Evolutionary conservation across 1,284 basidiomycete species (phyloP), one percentile per base, ranked within the genome.

Genomic region (Leccinum solheimii): DNA sequence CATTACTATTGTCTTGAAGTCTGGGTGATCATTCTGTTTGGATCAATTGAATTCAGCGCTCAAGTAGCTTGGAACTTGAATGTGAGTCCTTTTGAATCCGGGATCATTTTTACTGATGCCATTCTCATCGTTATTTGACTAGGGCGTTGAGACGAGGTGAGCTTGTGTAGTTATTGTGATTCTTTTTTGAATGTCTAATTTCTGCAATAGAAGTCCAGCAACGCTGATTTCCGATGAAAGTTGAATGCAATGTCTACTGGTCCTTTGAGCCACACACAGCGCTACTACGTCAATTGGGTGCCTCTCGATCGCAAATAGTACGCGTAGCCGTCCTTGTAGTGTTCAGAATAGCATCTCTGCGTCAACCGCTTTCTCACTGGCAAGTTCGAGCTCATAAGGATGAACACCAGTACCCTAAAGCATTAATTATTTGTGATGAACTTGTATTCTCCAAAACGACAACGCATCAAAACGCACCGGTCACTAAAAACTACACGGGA

Each of bases 41-140:
- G 65, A 32, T 30, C 26, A 14, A 67, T 67, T 0, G 65, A 65
- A 23, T 65, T 66, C 23, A 55, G 92, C 94, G 72, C 94, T 86
- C 65, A 67, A 19, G 62, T 66, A 1, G 62, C 65, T 5, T 66
- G 67, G 67, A 62, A 57, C 13, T 58, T 38, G 40, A 40, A 69
- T 9, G 65, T 67, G 54, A 62, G 67, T 57, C 26, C 14, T 52
- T 27, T 45, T 6, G 43, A 21, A 45, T 43, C 5, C 3, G 4
- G 5, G 9, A 5, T 11, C 14, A 27, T 9, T 10, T 11, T 51
- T 19, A 10, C 16, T 51, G 50, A 30, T n/a, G 16, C 27, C n/a
- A 19, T 30, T 27, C 26, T 23, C 5, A 6, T 45, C 49, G 23
- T 26, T 8, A 49, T 51, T n/a, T 6, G 16, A 16, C 8, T 19